Percentiles rank a stretch among this genome's conserved stretches.
Evolutionary conservation across 1,284 basidiomycete species (phyloP).

Genomic region (Flammula alnicola): DNA sequence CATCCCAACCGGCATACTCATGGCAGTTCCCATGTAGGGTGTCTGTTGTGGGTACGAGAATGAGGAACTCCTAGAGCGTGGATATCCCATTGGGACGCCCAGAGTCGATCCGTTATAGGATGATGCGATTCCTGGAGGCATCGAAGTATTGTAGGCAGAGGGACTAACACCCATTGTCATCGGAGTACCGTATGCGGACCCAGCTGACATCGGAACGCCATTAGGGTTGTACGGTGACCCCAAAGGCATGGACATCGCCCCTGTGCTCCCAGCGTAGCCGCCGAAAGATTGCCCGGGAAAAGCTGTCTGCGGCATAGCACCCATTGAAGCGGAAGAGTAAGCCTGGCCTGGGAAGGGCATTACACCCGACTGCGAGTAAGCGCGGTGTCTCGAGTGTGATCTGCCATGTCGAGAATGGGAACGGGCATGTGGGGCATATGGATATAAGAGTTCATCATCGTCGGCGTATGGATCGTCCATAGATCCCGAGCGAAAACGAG

Average conservation of each 20-base stretch:
- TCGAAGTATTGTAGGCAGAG: constrained; percentile 13
- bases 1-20: constrained; percentile 17
- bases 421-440: constrained; percentile 30
- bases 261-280: constrained; percentile 30
- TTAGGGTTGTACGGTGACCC: constrained; percentile 29
- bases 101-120: constrained; percentile 27
- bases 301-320: constrained; percentile 19
- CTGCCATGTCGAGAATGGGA: constrained; percentile 24
- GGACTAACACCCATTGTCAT: constrained; percentile 27
- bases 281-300: constrained; percentile 31
- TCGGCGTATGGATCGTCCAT: constrained; percentile 42
- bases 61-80: constrained; percentile 37
- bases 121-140: constrained; percentile 26
- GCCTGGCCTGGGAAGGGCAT: constrained; percentile 28
- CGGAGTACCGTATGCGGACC: constrained; percentile 14
- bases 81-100: constrained; percentile 28
- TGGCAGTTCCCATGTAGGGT: constrained; percentile 31
- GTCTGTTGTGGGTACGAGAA: constrained; percentile 34
- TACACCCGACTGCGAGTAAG: constrained; percentile 28
- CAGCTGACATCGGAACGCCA: constrained; percentile 17
- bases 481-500: constrained; percentile 32
- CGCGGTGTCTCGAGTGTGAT: constrained; percentile 35
- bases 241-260: constrained; percentile 21
- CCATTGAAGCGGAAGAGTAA: constrained; percentile 21
- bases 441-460: constrained; percentile 38